Evolutionary conservation across 306 rosid species (phyloP).

Genomic region (Ziziphus jujuba): DNA sequence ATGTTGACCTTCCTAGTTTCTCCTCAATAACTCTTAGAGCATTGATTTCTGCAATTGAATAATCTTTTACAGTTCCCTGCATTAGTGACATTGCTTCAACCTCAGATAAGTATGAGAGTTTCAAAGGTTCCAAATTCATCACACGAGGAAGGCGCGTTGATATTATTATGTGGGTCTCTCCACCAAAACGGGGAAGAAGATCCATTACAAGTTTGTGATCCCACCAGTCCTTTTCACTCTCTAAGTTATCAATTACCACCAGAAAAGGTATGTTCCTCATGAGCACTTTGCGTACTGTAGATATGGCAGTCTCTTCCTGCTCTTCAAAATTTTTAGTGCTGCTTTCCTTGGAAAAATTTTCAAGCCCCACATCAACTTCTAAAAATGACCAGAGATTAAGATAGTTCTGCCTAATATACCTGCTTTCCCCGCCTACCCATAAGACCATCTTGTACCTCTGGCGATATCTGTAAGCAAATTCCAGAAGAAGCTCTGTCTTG

Average conservation of each 20-base stretch:
- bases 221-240: constrained; percentile 96
- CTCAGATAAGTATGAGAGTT: constrained; percentile 75
- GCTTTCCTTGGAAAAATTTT: constrained; percentile 53
- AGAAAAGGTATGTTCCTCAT: constrained; percentile 85
- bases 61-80: constrained; percentile 65
- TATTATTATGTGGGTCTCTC: constrained; percentile 80
- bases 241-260: constrained; percentile 81
- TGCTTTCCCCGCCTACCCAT: constrained; percentile 86
- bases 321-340: constrained; percentile 68
- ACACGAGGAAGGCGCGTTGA: constrained; percentile 70
- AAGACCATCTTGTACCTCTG: constrained; percentile 86
- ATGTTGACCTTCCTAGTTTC: constrained; percentile 64
- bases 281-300: constrained; percentile 74
- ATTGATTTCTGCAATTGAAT: constrained; percentile 62
- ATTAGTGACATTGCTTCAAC: constrained; percentile 79
- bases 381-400: constrained; percentile 68
- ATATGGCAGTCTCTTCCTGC: constrained; percentile 75
- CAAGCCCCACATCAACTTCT: constrained; percentile 86
- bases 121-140: constrained; percentile 84
- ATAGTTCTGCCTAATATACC: constrained; percentile 80
- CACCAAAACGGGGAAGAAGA: constrained; percentile 90
- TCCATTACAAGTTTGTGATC: constrained; percentile 86
- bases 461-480: constrained; percentile 84
- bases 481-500: constrained; percentile 84
- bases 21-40: constrained; percentile 81